These are phyloP conservation scores for Tulasnella sp. DNA, from an alignment of 768 basidiomycete species.

Conservation along the genomic window DNA sequence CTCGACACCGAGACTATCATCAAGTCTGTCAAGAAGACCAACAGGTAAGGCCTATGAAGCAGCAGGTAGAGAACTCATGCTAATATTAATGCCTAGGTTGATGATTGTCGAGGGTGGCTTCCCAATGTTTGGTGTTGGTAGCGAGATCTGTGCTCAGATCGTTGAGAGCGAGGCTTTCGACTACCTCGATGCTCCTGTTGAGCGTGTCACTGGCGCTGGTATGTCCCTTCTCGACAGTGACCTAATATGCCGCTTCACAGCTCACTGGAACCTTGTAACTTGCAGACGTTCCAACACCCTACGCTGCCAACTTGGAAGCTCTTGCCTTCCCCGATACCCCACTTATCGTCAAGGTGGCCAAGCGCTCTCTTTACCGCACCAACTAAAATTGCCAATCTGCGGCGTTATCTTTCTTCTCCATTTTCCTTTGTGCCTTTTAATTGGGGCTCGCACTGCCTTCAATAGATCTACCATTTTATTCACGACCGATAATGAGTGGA, in stretches of 20 bases:
- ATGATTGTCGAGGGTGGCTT: conserved; percentile 97
- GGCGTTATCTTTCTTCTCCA: not conserved
- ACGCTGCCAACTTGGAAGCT: conserved; percentile 82
- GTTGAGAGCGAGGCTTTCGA: conserved; percentile 97
- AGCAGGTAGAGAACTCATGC: not conserved
- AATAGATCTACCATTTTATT: conserved; percentile 18
- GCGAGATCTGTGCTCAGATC: conserved; percentile 97
- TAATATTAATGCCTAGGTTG: conserved; percentile 49
- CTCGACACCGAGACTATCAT: conserved; percentile 98
- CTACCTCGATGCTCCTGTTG: conserved; percentile 96
- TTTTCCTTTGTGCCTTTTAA: not conserved
- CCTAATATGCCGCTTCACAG: not conserved
- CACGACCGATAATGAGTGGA: conserved; percentile 12
- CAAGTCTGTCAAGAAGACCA: conserved; percentile 97
- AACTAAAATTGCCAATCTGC: conserved; percentile 48
- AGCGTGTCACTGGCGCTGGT: conserved; percentile 92
- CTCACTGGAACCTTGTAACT: not conserved
- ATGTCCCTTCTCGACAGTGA: not conserved
- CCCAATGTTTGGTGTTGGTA: conserved; percentile 97
- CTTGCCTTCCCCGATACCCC: conserved; percentile 92
- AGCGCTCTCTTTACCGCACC: conserved; percentile 85
- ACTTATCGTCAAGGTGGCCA: conserved; percentile 89
- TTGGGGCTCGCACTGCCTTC: not conserved
- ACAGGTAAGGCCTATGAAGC: conserved; percentile 54
- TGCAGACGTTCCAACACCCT: conserved; percentile 86